These are phyloP conservation scores for Schizonepeta tenuifolia DNA, from an alignment of 257 asterid species.

Conservation along the genomic window DNA sequence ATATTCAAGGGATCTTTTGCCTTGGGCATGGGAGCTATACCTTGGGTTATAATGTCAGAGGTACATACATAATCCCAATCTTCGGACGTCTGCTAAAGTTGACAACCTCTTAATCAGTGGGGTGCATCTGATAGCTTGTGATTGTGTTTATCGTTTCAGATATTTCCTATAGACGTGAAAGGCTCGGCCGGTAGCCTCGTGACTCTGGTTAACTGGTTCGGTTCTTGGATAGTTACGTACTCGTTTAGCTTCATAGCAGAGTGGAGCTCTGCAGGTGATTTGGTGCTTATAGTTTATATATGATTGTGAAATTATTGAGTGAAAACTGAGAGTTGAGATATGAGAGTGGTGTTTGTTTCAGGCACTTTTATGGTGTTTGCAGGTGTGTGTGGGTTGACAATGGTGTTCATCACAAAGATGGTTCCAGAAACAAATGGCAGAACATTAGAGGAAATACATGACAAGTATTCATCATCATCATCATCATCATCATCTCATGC, in stretches of 20 bases:
- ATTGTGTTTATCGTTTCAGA: constrained; percentile 41
- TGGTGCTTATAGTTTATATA: background rate
- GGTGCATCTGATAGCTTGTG: background rate
- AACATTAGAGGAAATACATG: constrained; percentile 79
- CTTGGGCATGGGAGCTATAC: constrained; percentile 88
- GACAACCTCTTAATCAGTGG: background rate
- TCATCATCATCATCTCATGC: constrained; percentile 48
- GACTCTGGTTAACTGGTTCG: constrained; percentile 80
- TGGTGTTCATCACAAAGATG: constrained; percentile 59
- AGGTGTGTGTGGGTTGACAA: constrained; percentile 55
- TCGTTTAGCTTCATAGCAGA: constrained; percentile 70
- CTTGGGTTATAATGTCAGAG: constrained; percentile 99
- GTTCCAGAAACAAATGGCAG: constrained; percentile 95
- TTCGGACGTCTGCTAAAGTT: background rate
- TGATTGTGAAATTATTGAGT: background rate
- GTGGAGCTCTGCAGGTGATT: constrained; percentile 81
- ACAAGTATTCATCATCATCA: constrained; percentile 67
- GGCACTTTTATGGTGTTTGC: constrained; percentile 80
- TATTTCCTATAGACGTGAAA: constrained; percentile 85
- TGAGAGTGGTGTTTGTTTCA: constrained; percentile 34
- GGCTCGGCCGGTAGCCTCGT: constrained; percentile 89
- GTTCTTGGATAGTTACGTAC: constrained; percentile 82
- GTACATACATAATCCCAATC: constrained; percentile 34
- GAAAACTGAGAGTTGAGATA: background rate
- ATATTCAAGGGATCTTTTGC: constrained; percentile 76